Base-by-base conservation (phyloP, 139 green algal genomes). In the Edaphochlamys debaryana region DNA sequence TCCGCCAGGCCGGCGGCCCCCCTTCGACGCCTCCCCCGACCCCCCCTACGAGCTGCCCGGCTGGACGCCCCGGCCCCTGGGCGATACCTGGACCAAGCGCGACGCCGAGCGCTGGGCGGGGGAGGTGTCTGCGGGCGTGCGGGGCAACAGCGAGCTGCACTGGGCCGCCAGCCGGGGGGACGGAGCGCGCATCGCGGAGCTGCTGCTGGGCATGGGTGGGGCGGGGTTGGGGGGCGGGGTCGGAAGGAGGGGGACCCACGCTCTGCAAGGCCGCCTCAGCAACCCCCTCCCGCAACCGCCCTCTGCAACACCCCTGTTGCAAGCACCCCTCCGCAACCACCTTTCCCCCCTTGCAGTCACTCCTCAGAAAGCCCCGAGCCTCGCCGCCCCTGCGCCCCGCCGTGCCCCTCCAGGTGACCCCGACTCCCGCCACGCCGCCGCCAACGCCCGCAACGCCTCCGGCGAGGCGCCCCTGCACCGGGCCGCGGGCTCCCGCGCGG, bases 71-170 rank as follows among this genome's bases (percentile, higher is more conserved):
- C 20, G n/a, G n/a, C n/a, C n/a, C n/a, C n/a, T n/a, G n/a, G n/a
- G n/a, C n/a, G n/a, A n/a, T n/a, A n/a, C n/a, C n/a, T n/a, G n/a
- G n/a, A n/a, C n/a, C n/a, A n/a, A n/a, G n/a, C n/a, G n/a, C n/a
- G n/a, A n/a, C n/a, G n/a, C n/a, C n/a, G n/a, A n/a, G n/a, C n/a
- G n/a, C n/a, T n/a, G n/a, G n/a, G n/a, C n/a, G n/a, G n/a, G n/a
- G n/a, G n/a, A n/a, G n/a, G 45, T 54, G 45, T 22, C 11, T 13
- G 45, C 45, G 9, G 45, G 45, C 45, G 9, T 54, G 45, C 63
- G 81, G 15, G 81, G 81, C 81, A 82, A 77, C 62, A 78, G 56
- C 5, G 70, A 81, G 70, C 50, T 87, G 63, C 81, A 87, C 62
- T 79, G 67, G 60, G 81, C 81, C 5, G 64, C 81, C 4, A n/a